These are phyloP conservation scores for Emergomyces orientalis DNA, from an alignment of 2,329 filamentous ascomycete genomes.

Conservation along the genomic window DNA sequence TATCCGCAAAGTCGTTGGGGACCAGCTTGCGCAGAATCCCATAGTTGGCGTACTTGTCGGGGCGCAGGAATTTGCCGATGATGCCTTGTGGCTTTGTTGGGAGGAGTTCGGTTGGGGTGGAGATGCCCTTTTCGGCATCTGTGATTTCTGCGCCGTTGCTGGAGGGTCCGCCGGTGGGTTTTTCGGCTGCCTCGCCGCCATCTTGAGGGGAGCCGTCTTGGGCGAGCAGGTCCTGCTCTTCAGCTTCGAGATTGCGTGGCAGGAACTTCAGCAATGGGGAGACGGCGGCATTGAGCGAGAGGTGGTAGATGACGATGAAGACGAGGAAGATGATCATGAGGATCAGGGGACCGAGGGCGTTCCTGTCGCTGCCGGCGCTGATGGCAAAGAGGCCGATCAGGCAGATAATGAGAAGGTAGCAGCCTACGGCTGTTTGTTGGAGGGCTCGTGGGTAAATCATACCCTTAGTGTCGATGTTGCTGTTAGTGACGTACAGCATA, in stretches of 20 bases:
- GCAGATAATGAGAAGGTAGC: conserved; percentile 75
- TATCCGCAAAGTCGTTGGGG: conserved; percentile 47
- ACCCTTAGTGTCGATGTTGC: conserved; percentile 76
- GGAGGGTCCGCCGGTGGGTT: background rate
- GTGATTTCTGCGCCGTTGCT: conserved; percentile 15
- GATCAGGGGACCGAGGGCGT: conserved; percentile 58
- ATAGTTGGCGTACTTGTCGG: conserved; percentile 68
- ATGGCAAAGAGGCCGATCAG: conserved; percentile 77
- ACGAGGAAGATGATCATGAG: conserved; percentile 68
- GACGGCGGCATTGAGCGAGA: conserved; percentile 61
- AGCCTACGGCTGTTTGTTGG: conserved; percentile 72
- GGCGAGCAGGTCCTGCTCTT: conserved; percentile 38
- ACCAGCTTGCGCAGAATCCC: conserved; percentile 59
- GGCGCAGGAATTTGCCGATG: conserved; percentile 56
- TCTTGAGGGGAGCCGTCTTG: conserved; percentile 14
- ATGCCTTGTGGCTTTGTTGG: conserved; percentile 28
- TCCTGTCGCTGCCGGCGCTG: conserved; percentile 51
- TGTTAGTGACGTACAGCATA: conserved; percentile 75
- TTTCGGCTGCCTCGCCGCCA: background rate
- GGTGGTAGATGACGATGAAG: conserved; percentile 66
- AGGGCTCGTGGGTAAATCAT: conserved; percentile 79
- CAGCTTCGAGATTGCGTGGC: conserved; percentile 60
- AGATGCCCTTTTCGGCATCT: conserved; percentile 23
- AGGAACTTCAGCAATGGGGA: conserved; percentile 68
- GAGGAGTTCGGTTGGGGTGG: conserved; percentile 18